Conservation (phyloP, 257 asterid genomes). For the Cinchona pubescens region DNA sequence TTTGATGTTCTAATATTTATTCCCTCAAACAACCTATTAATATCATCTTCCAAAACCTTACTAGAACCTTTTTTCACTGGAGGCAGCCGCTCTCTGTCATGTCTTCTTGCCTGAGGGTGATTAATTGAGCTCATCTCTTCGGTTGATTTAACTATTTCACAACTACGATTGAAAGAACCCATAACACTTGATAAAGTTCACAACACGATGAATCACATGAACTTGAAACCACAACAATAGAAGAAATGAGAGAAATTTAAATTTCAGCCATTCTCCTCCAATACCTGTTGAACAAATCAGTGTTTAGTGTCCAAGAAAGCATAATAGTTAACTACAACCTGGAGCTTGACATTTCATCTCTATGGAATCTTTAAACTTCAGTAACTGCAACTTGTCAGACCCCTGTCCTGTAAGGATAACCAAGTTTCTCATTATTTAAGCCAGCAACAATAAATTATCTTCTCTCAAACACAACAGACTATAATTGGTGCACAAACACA, state of each 20-base stretch:
- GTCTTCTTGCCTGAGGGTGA: constrained; percentile 24
- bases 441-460: not conserved
- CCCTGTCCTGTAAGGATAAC: constrained; percentile 10
- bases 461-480: not conserved
- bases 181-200: constrained; percentile 27
- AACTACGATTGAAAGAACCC: constrained; percentile 55
- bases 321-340: not conserved
- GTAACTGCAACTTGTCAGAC: not conserved
- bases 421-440: constrained; percentile 5
- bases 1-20: constrained; percentile 39
- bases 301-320: not conserved
- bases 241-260: not conserved
- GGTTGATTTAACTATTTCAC: constrained; percentile 69
- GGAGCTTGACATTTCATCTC: not conserved
- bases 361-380: not conserved
- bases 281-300: not conserved
- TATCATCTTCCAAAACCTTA: constrained; percentile 38
- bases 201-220: constrained; percentile 2
- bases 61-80: constrained; percentile 39
- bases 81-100: constrained; percentile 35
- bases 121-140: constrained; percentile 37
- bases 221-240: constrained; percentile 11
- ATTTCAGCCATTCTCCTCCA: not conserved
- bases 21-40: constrained; percentile 49
- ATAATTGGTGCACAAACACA: not conserved